Evolutionary conservation across 352 stramenopile genomes (phyloP).

Genomic region (Globisporangium barbulae): DNA sequence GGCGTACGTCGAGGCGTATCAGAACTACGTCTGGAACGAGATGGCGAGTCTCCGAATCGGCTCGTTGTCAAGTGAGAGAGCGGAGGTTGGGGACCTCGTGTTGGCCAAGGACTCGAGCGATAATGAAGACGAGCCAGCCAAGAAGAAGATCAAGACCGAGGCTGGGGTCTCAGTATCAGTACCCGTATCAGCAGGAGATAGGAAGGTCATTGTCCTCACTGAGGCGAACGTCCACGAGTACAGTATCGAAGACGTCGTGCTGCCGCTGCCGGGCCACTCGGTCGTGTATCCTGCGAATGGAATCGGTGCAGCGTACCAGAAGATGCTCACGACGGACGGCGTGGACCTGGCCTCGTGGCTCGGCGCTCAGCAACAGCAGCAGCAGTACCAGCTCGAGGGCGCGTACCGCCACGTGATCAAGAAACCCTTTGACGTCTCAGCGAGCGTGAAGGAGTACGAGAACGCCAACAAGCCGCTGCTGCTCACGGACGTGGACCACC

Average conservation of each 20-base stretch:
- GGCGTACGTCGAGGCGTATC: slow-evolving; percentile 82
- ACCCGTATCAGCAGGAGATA: slow-evolving; percentile 15
- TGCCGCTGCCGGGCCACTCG: slow-evolving; percentile 91
- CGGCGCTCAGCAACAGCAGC: slow-evolving; percentile 28
- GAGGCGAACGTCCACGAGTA: slow-evolving; percentile 86
- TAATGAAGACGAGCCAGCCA: background rate
- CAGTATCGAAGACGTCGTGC: slow-evolving; percentile 91
- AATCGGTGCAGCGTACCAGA: slow-evolving; percentile 41
- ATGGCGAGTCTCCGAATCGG: slow-evolving; percentile 89
- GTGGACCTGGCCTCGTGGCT: slow-evolving; percentile 47
- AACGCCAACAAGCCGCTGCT: slow-evolving; percentile 89
- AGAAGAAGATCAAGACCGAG: slow-evolving; percentile 10
- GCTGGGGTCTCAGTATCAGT: slow-evolving; percentile 23
- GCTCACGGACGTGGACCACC: slow-evolving; percentile 83
- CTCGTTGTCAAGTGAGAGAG: slow-evolving; percentile 43
- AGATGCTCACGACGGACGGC: slow-evolving; percentile 51
- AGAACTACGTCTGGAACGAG: slow-evolving; percentile 95
- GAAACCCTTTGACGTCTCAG: slow-evolving; percentile 78
- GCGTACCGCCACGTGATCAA: slow-evolving; percentile 92
- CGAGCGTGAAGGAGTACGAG: slow-evolving; percentile 81
- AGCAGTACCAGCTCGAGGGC: slow-evolving; percentile 72
- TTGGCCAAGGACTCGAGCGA: slow-evolving; percentile 18
- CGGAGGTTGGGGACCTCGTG: slow-evolving; percentile 91
- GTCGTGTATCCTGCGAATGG: slow-evolving; percentile 84
- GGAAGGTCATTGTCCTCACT: slow-evolving; percentile 60